These are phyloP conservation scores for Colletotrichum shisoi DNA, from an alignment of 2,329 filamentous ascomycete genomes.

Conservation along the genomic window DNA sequence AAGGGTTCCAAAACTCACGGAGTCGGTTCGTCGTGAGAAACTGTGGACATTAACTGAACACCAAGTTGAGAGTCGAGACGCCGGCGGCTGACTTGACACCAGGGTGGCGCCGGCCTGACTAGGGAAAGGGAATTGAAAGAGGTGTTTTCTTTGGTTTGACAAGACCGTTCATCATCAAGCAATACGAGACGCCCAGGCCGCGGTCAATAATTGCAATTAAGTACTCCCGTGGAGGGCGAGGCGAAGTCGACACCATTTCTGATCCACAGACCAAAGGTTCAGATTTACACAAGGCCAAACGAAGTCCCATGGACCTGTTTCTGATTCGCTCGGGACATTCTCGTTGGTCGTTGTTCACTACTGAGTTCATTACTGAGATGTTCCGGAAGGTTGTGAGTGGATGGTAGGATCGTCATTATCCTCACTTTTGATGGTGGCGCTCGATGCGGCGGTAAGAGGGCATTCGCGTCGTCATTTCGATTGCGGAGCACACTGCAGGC, in stretches of 20 bases:
- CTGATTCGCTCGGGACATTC: not conserved
- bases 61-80: not conserved
- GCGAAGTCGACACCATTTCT: not conserved
- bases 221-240: not conserved
- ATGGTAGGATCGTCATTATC: not conserved
- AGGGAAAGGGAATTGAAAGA: too few relatives aligned
- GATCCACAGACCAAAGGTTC: not conserved
- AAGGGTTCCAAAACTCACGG: not conserved
- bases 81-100: not conserved
- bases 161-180: not conserved
- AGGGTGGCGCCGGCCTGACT: not conserved
- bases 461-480: constrained; percentile 9
- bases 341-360: constrained; percentile 1
- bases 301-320: not conserved
- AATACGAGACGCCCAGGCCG: constrained; percentile 4
- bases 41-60: not conserved
- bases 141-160: not conserved
- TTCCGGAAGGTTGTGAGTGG: not conserved
- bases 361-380: not conserved
- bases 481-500: not conserved
- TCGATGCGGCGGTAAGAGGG: not conserved
- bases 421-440: not conserved
- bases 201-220: not conserved
- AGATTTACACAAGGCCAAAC: constrained; percentile 24
- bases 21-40: not conserved